phyloP scores from a whole-genome alignment of 768 basidiomycete species.

The Kwoniella mangroviensis region DNA sequence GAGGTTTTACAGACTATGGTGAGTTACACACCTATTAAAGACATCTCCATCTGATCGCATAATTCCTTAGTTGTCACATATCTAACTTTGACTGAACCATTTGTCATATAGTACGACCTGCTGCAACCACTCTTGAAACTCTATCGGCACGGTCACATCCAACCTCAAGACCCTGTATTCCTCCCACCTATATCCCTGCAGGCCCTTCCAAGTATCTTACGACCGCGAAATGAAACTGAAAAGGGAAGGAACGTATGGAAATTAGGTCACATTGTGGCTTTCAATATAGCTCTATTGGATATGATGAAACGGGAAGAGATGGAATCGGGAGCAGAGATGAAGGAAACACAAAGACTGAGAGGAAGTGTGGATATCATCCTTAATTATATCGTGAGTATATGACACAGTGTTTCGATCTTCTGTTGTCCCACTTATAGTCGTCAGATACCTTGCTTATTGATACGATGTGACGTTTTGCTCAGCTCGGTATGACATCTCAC shows the following conservation, averaged over 20 bases:
- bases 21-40: background rate
- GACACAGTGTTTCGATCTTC: too few species aligned
- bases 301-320: slow-evolving; percentile 11
- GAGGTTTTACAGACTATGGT: slow-evolving; percentile 40
- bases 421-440: too few species aligned
- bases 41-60: too few species aligned
- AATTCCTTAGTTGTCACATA: background rate
- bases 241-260: slow-evolving; percentile 44
- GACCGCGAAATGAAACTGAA: slow-evolving; percentile 36
- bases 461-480: background rate
- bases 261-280: slow-evolving; percentile 34
- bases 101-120: slow-evolving; percentile 35
- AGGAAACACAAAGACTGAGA: slow-evolving; percentile 11
- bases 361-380: slow-evolving; percentile 37
- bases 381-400: slow-evolving; percentile 47
- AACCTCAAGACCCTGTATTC: slow-evolving; percentile 41
- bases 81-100: background rate
- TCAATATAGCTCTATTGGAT: slow-evolving; percentile 17
- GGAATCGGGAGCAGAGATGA: background rate
- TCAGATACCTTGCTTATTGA: too few species aligned
- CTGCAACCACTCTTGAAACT: slow-evolving; percentile 40
- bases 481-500: slow-evolving; percentile 40
- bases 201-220: slow-evolving; percentile 31
- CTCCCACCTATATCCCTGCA: slow-evolving; percentile 42
- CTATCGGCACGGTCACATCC: slow-evolving; percentile 48